A percentile compares a stretch with the other conserved stretches of the same genome.
Conservation (phyloP, 2,329 filamentous ascomycete species). For the Hymenotorrendiella dingleyae region DNA sequence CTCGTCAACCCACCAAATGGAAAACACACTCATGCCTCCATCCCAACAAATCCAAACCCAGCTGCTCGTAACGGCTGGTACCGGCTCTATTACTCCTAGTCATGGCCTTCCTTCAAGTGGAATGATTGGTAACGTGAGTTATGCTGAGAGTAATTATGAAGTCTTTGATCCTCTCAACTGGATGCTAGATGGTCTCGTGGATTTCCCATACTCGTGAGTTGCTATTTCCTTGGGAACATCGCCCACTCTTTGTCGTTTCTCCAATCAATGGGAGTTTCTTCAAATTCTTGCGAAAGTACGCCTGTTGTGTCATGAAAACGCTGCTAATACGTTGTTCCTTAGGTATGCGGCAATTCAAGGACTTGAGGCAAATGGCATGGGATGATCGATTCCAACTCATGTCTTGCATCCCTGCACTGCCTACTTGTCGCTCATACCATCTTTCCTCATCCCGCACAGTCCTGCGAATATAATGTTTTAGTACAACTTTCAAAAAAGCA, state of each 20-base stretch:
- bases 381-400: no score
- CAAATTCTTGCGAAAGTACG: no score
- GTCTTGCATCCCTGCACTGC: no score
- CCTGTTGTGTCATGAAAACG: no score
- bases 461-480: not conserved
- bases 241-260: no score
- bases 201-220: constrained; percentile 71
- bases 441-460: no score
- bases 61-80: constrained; percentile 16
- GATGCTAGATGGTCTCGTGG: constrained; percentile 82
- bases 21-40: constrained; percentile 49
- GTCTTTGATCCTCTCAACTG: constrained; percentile 91
- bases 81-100: constrained; percentile 20
- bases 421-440: no score
- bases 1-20: constrained; percentile 59
- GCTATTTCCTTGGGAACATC: no score
- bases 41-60: constrained; percentile 24
- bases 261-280: no score
- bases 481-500: no score
- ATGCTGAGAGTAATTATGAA: constrained; percentile 68
- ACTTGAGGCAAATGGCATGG: constrained; percentile 34
- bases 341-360: constrained; percentile 51
- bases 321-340: no score
- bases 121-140: constrained; percentile 37
- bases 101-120: constrained; percentile 20